Evolutionary conservation across 805 yeast species (phyloP).

Genomic region (Teunomyces tritomae): DNA sequence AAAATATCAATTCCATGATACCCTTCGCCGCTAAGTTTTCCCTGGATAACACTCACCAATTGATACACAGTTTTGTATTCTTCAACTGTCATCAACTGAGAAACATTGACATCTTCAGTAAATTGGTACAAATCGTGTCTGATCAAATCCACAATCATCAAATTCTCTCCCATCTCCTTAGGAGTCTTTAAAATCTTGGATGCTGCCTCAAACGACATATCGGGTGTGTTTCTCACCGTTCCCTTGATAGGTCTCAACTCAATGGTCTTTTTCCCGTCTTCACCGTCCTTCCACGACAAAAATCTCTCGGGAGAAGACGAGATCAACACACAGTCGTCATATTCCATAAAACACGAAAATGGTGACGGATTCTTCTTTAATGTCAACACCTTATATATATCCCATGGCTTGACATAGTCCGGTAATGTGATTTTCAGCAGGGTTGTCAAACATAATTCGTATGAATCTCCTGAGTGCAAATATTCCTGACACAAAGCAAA

Average conservation of each 20-base stretch:
- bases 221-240: conserved; percentile 69
- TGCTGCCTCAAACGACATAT: conserved; percentile 58
- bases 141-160: conserved; percentile 95
- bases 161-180: conserved; percentile 91
- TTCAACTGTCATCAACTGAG: conserved; percentile 85
- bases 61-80: conserved; percentile 91
- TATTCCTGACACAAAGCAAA: conserved; percentile 65
- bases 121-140: conserved; percentile 83
- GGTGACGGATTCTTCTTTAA: conserved; percentile 82
- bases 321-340: conserved; percentile 60
- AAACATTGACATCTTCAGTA: conserved; percentile 62
- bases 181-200: conserved; percentile 68
- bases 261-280: conserved; percentile 38
- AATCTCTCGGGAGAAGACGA: conserved; percentile 96
- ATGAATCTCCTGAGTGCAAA: conserved; percentile 80
- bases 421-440: conserved; percentile 62
- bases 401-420: conserved; percentile 60
- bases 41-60: conserved; percentile 84
- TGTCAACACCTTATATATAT: conserved; percentile 69
- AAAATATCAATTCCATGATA: conserved; percentile 78
- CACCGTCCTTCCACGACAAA: conserved; percentile 64
- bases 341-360: conserved; percentile 75
- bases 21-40: conserved; percentile 39
- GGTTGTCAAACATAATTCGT: conserved; percentile 87
- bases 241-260: conserved; percentile 96